Base-by-base conservation (phyloP, 1,284 basidiomycete species). In the Apiotrichum veenhuisii region DNA sequence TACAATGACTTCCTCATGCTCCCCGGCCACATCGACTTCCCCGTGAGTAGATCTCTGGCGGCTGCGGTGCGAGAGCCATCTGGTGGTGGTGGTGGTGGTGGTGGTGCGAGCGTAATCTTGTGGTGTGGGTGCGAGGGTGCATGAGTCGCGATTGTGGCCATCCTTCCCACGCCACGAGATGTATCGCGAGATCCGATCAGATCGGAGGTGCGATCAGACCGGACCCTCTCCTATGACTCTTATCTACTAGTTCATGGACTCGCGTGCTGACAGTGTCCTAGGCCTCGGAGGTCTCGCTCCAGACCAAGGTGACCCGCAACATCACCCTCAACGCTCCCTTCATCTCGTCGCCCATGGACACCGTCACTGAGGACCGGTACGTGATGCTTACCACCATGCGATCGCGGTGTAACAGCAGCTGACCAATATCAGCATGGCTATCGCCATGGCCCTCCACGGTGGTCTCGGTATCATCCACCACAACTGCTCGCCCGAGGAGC, bases 381-480 rank as follows among this genome's bases (percentile, higher is more conserved):
- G 70, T 64, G 8, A 14, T 26, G 36, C 5, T n/a, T 5, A 1
- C 7, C 41, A 55, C 12, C 10, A 2, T 27, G 30, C 17, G 9
- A 30, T n/a, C 44, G 41, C 3, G 17, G 5, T n/a, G 23, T 43
- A 1, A 42, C 40, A 15, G 42, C 26, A 27, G 37, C 60, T 65
- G 23, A 58, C 40, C 23, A n/a, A 22, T 30, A 36, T 15, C 54
- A 71, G 68, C 42, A 99, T 98, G 94, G 95, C 95, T 52, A 96
- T 98, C 71, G 82, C 88, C 46, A 87, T 97, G 82, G 93, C 93
- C 67, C 85, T 96, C 58, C 84, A 96, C 64, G 95, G 96, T 54
- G 96, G 95, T 58, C 89, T 99, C 67, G 95, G 96, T 80, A 91
- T 98, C 70, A 98, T 98, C 71, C 95, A 99, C 79, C 93, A 98